phyloP scores from a whole-genome alignment of 2,329 filamentous ascomycete species.

The Penicillium fuscoglaucum region DNA sequence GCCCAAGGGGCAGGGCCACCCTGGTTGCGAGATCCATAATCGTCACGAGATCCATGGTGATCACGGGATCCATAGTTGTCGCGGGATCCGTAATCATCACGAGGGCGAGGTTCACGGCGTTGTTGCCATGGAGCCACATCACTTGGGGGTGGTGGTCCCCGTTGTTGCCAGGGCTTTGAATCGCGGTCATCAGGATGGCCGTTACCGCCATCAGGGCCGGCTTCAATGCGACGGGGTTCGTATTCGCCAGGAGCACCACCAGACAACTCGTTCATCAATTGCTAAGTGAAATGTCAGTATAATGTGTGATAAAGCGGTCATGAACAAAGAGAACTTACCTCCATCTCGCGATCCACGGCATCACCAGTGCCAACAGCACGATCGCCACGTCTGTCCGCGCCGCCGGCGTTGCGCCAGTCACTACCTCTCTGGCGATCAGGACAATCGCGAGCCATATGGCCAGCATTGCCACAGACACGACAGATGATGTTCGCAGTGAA shows the following conservation, averaged over 20 bases:
- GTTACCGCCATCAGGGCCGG: slow-evolving; percentile 62
- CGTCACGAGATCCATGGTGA: slow-evolving; percentile 33
- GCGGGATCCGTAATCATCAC: slow-evolving; percentile 47
- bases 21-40: slow-evolving; percentile 45
- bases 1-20: slow-evolving; percentile 39
- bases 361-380: slow-evolving; percentile 74
- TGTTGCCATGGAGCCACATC: slow-evolving; percentile 78
- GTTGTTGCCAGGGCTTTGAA: slow-evolving; percentile 86
- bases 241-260: slow-evolving; percentile 64
- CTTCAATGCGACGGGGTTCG: slow-evolving; percentile 79
- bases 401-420: slow-evolving; percentile 78
- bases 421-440: slow-evolving; percentile 87
- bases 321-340: slow-evolving; percentile 59
- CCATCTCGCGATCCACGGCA: slow-evolving; percentile 89
- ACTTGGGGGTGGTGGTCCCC: slow-evolving; percentile 68
- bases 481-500: slow-evolving; percentile 99
- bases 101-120: slow-evolving; percentile 54
- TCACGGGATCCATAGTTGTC: slow-evolving; percentile 42
- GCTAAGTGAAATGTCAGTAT: slow-evolving; percentile 56
- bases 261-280: slow-evolving; percentile 97
- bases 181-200: slow-evolving; percentile 49
- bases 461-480: slow-evolving; percentile 94
- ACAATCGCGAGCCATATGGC: slow-evolving; percentile 98
- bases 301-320: neutral
- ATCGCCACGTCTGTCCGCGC: slow-evolving; percentile 49